Evolutionary conservation across 345 rosid species (phyloP), one percentile per base, ranked within the genome.

Genomic region (Luvunga scandens): DNA sequence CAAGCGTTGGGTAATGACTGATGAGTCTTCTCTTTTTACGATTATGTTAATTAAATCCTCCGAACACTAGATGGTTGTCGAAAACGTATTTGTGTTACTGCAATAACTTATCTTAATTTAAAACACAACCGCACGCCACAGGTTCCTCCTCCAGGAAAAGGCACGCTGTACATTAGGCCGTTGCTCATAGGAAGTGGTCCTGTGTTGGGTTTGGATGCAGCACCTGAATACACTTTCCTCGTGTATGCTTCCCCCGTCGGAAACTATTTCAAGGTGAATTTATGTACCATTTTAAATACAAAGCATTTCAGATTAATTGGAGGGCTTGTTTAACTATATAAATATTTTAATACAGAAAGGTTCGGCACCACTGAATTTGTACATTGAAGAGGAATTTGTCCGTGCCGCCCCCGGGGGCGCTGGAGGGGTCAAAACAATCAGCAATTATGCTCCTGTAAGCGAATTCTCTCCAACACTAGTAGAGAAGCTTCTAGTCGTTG

Each of bases 61-160:
- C 50, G 14, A 2, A 42, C 22, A 9, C 33, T 24, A 10, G 9
- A 50, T 31, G 38, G 53, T 7, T 1, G 10, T 30, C 42, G 38
- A 22, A 39, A 36, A 7, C 18, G 31, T 19, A 34, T 55, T 38
- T 25, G 31, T 25, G 31, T 36, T 25, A 16, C 18, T 5, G 12
- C 5, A 62, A 62, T 8, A 62, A n/a, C 21, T 39, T 8, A 2
- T 38, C 67, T 38, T 14, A 28, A 19, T 19, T 6, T 12, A 8
- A 5, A 22, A 36, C 18, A 5, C 8, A 27, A 9, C 50, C 13
- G 50, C 50, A 2, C 13, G 50, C 50, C 18, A 27, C 76, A 94
- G 98, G 87, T 94, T 77, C 98, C 98, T 71, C 98, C 97, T 73
- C 87, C 87, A 3, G 96, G 93, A 27, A 92, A 90, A 86, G 98